phyloP scores from a whole-genome alignment of 306 rosid genomes.

The Vigna mungo region DNA sequence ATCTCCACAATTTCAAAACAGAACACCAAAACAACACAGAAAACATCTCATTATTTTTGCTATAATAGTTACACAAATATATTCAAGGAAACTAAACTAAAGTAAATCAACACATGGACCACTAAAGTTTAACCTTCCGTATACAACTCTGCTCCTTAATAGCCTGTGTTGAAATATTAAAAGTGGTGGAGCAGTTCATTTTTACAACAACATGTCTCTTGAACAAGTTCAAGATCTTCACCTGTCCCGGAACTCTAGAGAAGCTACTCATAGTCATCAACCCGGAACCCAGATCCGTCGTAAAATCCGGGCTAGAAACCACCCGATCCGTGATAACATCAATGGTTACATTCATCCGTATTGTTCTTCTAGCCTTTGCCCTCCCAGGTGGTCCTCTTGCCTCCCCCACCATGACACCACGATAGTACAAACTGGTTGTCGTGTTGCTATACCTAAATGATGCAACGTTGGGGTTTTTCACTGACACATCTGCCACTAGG shows the following conservation, averaged over 20 bases:
- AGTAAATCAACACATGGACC: not conserved
- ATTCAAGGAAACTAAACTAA: not conserved
- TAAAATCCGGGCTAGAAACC: conserved; percentile 42
- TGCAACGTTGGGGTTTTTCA: conserved; percentile 66
- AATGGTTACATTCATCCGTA: conserved; percentile 62
- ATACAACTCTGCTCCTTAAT: conserved; percentile 61
- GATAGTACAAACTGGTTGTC: conserved; percentile 56
- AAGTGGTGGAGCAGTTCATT: conserved; percentile 59
- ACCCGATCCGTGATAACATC: conserved; percentile 50
- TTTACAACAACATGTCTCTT: conserved; percentile 66
- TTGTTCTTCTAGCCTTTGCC: conserved; percentile 57
- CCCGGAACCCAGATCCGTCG: conserved; percentile 48
- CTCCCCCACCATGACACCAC: conserved; percentile 57
- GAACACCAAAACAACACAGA: not conserved
- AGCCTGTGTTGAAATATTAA: conserved; percentile 52
- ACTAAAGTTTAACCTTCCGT: conserved; percentile 56
- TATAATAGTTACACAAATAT: not conserved
- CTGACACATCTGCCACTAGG: conserved; percentile 57
- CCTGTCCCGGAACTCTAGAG: conserved; percentile 67
- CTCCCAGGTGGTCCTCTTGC: conserved; percentile 61
- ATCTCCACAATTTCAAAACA: not conserved
- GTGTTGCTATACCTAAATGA: conserved; percentile 69
- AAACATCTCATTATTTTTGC: conserved; percentile 16
- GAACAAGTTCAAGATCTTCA: conserved; percentile 55
- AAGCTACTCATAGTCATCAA: conserved; percentile 55